Conservation (phyloP, 208 protist genomes). For the Jaenimonas drosophilae region DNA sequence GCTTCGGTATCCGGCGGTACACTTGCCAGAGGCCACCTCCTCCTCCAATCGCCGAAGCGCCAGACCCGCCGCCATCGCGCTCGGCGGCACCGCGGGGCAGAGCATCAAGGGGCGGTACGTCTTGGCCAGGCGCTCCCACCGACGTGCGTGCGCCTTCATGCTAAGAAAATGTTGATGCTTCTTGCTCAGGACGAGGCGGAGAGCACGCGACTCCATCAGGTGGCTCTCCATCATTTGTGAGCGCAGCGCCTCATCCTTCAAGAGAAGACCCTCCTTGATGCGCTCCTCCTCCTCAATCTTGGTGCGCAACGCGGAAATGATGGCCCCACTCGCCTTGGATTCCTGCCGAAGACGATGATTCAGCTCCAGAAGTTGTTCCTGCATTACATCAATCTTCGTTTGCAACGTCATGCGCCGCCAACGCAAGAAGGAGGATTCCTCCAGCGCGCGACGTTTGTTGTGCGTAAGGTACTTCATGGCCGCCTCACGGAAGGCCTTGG, state of each 20-base stretch:
- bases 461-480: slow-evolving; percentile 22
- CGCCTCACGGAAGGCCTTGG: slow-evolving; percentile 15
- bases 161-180: slow-evolving; percentile 11
- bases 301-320: slow-evolving; percentile 8
- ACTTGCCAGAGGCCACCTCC: slow-evolving; percentile 15
- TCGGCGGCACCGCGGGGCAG: slow-evolving; percentile 21
- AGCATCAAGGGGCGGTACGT: slow-evolving; percentile 35
- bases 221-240: slow-evolving; percentile 61
- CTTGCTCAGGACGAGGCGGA: slow-evolving; percentile 32
- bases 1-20: too few relatives aligned
- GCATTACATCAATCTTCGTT: slow-evolving; percentile 1
- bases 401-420: slow-evolving; percentile 53
- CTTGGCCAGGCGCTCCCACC: slow-evolving; percentile 76
- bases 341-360: slow-evolving; percentile 4
- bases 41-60: slow-evolving; percentile 33
- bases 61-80: slow-evolving; percentile 15
- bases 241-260: slow-evolving; percentile 36
- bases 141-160: slow-evolving; percentile 19
- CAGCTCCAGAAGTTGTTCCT: slow-evolving; percentile 10
- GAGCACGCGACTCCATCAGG: slow-evolving; percentile 27
- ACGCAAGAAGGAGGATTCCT: slow-evolving; percentile 52
- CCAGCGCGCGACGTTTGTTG: slow-evolving; percentile 12
- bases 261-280: neutral
- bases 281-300: slow-evolving; percentile 22
- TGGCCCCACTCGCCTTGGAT: slow-evolving; percentile 3